Conservation (phyloP, 2,329 filamentous ascomycete species). For the Cucurbitaria berberidis region DNA sequence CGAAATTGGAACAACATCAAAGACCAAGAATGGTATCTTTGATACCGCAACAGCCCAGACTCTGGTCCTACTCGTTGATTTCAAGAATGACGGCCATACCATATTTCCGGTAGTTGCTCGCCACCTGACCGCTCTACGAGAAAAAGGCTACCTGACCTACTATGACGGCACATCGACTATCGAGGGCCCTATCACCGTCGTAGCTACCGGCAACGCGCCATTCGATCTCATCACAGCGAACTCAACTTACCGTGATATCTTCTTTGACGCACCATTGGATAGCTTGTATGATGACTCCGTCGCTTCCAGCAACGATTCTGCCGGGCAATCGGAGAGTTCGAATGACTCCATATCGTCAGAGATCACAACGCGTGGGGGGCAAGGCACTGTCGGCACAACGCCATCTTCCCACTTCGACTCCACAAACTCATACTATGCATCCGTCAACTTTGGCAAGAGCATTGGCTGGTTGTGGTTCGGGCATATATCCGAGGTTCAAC, state of each 20-base stretch:
- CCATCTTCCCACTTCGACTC: conserved; percentile 47
- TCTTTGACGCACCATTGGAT: conserved; percentile 60
- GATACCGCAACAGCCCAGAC: conserved; percentile 56
- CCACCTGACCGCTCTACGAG: conserved; percentile 56
- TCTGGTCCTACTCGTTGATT: conserved; percentile 61
- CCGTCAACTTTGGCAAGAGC: conserved; percentile 60
- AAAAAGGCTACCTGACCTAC: conserved; percentile 58
- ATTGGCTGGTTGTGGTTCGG: conserved; percentile 61
- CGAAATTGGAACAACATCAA: conserved; percentile 37
- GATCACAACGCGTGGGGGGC: conserved; percentile 37
- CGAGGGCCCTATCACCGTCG: conserved; percentile 57
- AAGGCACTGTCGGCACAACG: conserved; percentile 54
- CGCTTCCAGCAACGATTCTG: background rate
- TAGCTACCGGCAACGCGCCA: conserved; percentile 61
- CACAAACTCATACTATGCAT: conserved; percentile 71
- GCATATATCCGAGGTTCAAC: conserved; percentile 54
- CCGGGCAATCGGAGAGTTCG: background rate
- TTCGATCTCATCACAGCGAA: conserved; percentile 56
- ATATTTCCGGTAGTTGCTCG: conserved; percentile 47
- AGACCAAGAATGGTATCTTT: conserved; percentile 56
- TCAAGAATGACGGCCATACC: conserved; percentile 48
- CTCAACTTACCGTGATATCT: conserved; percentile 59
- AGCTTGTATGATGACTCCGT: conserved; percentile 41
- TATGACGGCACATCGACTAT: conserved; percentile 55
- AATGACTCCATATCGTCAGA: conserved; percentile 2